A percentile compares a stretch with the other conserved stretches of the same genome.
phyloP scores from a whole-genome alignment of 2,329 filamentous ascomycete genomes.

The Aureobasidium melanogenum region DNA sequence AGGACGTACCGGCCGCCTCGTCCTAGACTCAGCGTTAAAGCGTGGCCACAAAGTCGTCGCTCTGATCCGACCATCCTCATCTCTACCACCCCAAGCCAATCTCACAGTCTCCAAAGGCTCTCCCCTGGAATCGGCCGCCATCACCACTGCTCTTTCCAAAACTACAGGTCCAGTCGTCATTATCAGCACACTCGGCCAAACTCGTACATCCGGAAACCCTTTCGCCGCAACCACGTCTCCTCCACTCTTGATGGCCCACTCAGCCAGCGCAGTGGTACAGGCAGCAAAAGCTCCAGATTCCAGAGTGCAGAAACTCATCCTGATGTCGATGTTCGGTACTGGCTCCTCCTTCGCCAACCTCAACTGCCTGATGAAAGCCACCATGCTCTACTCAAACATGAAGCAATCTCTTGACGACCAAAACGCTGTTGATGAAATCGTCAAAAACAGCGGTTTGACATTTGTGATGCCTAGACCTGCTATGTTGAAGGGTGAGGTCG shows the following conservation, averaged over 20 bases:
- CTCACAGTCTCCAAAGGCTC: constrained; percentile 25
- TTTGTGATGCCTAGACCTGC: constrained; percentile 38
- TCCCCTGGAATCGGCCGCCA: background rate
- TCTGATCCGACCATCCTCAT: constrained; percentile 31
- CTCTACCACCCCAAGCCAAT: constrained; percentile 22
- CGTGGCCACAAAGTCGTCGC: constrained; percentile 37
- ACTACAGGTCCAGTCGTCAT: constrained; percentile 21
- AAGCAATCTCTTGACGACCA: constrained; percentile 40
- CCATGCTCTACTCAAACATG: constrained; percentile 42
- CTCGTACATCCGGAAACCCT: constrained; percentile 32
- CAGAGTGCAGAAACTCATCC: constrained; percentile 33
- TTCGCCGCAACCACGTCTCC: constrained; percentile 37
- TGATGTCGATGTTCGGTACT: constrained; percentile 43
- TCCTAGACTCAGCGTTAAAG: constrained; percentile 32
- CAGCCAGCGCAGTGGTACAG: constrained; percentile 29
- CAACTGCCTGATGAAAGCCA: constrained; percentile 31
- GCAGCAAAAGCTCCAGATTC: constrained; percentile 29
- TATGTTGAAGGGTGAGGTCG: constrained; percentile 33
- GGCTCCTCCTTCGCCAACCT: constrained; percentile 37
- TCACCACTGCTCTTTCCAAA: constrained; percentile 24
- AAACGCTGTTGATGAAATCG: constrained; percentile 34
- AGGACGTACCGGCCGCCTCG: constrained; percentile 37
- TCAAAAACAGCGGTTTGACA: constrained; percentile 28
- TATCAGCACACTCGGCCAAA: constrained; percentile 7
- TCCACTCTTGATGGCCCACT: constrained; percentile 37